phyloP scores from a whole-genome alignment of 1,284 basidiomycete species.

The Leccinum subatratum region DNA sequence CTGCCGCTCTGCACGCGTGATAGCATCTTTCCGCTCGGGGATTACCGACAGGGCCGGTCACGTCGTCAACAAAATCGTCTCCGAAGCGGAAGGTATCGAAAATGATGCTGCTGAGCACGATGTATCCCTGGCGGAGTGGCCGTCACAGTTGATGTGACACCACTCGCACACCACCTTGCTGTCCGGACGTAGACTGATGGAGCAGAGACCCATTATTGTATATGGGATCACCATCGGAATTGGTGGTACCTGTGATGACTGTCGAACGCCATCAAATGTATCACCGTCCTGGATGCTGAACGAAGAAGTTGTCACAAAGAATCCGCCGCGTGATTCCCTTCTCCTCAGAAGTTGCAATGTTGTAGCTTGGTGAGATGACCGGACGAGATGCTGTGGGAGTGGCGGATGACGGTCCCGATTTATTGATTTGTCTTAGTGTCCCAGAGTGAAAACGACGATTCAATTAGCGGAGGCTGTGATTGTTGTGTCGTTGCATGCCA shows the following conservation, averaged over 20 bases:
- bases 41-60: constrained; percentile 28
- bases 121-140: constrained; percentile 13
- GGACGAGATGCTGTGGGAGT: not conserved
- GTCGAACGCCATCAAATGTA: constrained; percentile 6
- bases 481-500: not conserved
- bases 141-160: constrained; percentile 5
- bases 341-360: too few species aligned
- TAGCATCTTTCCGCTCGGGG: constrained; percentile 26
- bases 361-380: not conserved
- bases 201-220: not conserved
- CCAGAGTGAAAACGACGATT: not conserved
- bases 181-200: constrained; percentile 10
- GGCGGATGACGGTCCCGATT: not conserved
- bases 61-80: constrained; percentile 16
- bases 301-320: too few species aligned
- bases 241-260: constrained; percentile 7
- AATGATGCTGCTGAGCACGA: constrained; percentile 19
- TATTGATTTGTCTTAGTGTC: not conserved
- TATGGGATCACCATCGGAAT: not conserved
- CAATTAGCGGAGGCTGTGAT: too few species aligned
- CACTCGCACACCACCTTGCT: constrained; percentile 3
- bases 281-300: constrained; percentile 28
- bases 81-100: constrained; percentile 15
- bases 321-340: too few species aligned
- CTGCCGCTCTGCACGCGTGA: constrained; percentile 30